phyloP scores from a whole-genome alignment of 192 early-diverging fungal genomes.

The Umbelopsis vinacea region DNA sequence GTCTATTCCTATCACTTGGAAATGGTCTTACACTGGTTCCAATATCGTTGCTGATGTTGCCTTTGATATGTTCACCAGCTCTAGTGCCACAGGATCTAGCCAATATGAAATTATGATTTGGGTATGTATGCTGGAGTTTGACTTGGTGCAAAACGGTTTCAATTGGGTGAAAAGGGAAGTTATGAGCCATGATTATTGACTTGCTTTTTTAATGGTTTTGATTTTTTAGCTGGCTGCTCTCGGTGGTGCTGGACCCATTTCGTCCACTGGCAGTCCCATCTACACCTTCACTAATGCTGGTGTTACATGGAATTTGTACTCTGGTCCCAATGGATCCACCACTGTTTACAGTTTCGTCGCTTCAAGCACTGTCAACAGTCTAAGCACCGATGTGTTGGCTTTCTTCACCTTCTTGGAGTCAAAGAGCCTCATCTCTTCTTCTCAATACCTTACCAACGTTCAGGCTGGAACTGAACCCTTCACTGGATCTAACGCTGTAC shows the following conservation, averaged over 20 bases:
- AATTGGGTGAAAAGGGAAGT: background rate
- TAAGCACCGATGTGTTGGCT: background rate
- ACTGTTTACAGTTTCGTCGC: slow-evolving; percentile 25
- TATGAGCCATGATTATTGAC: background rate
- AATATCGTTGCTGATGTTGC: slow-evolving; percentile 17
- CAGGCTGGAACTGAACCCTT: slow-evolving; percentile 26
- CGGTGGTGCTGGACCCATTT: slow-evolving; percentile 14
- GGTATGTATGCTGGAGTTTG: background rate
- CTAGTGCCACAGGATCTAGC: background rate
- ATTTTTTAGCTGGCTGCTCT: background rate
- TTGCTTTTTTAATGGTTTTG: too few relatives aligned
- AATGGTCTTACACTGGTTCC: slow-evolving; percentile 15
- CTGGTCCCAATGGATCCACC: slow-evolving; percentile 14
- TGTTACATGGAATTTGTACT: slow-evolving; percentile 13
- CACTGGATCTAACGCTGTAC: background rate
- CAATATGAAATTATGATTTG: slow-evolving; percentile 21
- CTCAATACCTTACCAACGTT: slow-evolving; percentile 12
- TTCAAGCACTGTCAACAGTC: background rate
- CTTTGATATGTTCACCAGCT: slow-evolving; percentile 18
- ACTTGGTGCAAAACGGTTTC: background rate
- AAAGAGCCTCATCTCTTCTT: slow-evolving; percentile 3
- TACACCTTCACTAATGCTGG: background rate
- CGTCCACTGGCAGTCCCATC: slow-evolving; percentile 14
- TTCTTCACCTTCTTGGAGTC: slow-evolving; percentile 3
- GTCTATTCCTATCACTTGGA: background rate